Conservation (phyloP, 2,329 filamentous ascomycete species). For the Zymoseptoria ardabiliae region DNA sequence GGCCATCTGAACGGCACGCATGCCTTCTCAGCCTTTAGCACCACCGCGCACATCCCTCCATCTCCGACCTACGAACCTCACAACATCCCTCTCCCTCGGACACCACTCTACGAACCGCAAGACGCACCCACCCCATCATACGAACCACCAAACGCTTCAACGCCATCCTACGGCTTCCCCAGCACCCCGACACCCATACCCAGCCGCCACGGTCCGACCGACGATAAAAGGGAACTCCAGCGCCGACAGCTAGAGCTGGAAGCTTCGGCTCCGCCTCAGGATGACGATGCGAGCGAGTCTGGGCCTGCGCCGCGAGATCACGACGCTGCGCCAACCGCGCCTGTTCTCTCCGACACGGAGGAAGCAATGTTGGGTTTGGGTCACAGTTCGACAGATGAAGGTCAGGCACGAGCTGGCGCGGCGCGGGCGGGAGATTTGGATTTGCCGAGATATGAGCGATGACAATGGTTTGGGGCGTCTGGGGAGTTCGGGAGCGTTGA, state of each 20-base stretch:
- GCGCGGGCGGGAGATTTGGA: neutral
- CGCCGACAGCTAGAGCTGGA: slow-evolving; percentile 35
- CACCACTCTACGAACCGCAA: neutral
- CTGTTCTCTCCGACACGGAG: neutral
- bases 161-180: slow-evolving; percentile 2
- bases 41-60: neutral
- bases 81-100: neutral
- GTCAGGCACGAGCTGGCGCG: neutral
- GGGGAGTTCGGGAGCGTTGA: neutral
- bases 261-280: slow-evolving; percentile 33
- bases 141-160: neutral
- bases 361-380: neutral
- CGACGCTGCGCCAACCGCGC: slow-evolving; percentile 7
- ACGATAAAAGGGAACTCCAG: slow-evolving; percentile 77
- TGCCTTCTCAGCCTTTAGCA: slow-evolving; percentile 1
- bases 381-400: neutral
- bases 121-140: slow-evolving; percentile 1
- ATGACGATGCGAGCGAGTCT: slow-evolving; percentile 1
- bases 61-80: slow-evolving; percentile 10
- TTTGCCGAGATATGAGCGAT: neutral
- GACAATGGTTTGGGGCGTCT: neutral
- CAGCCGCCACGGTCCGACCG: slow-evolving; percentile 32
- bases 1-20: slow-evolving; percentile 3
- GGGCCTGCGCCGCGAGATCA: slow-evolving; percentile 4
- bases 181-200: neutral